Conservation (phyloP, 148 eudicot species). For the Beta vulgaris region DNA sequence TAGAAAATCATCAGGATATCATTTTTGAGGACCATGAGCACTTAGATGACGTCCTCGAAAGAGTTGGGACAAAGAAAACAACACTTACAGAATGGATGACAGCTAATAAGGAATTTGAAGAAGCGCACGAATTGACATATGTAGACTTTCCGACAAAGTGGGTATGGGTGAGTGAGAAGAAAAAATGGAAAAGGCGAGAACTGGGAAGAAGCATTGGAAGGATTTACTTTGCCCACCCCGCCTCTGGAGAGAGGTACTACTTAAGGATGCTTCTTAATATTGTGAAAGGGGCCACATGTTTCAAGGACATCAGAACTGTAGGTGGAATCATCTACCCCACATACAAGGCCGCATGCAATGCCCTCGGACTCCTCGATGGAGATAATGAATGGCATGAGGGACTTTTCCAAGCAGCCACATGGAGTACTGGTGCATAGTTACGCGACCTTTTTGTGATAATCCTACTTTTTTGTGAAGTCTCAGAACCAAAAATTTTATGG, state of each 20-base stretch:
- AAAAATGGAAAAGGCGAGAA: not conserved
- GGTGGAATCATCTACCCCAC: not conserved
- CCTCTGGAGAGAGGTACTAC: not conserved
- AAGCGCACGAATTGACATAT: not conserved
- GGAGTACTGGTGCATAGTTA: not conserved
- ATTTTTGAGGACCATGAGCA: not conserved
- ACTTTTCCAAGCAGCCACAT: not conserved
- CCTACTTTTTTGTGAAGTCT: too few relatives aligned
- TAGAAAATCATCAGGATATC: not conserved
- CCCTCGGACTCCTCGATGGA: not conserved
- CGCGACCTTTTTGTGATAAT: too few relatives aligned
- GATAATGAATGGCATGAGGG: not conserved
- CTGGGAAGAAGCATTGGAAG: not conserved
- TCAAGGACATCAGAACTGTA: not conserved
- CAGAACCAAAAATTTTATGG: too few relatives aligned
- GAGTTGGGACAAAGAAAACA: not conserved
- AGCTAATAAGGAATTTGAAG: not conserved
- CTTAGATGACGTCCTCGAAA: not conserved
- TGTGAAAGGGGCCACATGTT: not conserved
- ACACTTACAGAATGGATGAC: not conserved
- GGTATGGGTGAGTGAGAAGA: not conserved
- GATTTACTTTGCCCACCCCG: constrained; percentile 2
- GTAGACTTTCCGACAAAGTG: constrained; percentile 16
- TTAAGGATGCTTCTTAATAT: constrained; percentile 6
- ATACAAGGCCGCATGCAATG: not conserved